These are phyloP conservation scores for Cryptococcus sp. DNA, from an alignment of 1,284 basidiomycete genomes.

Conservation along the genomic window DNA sequence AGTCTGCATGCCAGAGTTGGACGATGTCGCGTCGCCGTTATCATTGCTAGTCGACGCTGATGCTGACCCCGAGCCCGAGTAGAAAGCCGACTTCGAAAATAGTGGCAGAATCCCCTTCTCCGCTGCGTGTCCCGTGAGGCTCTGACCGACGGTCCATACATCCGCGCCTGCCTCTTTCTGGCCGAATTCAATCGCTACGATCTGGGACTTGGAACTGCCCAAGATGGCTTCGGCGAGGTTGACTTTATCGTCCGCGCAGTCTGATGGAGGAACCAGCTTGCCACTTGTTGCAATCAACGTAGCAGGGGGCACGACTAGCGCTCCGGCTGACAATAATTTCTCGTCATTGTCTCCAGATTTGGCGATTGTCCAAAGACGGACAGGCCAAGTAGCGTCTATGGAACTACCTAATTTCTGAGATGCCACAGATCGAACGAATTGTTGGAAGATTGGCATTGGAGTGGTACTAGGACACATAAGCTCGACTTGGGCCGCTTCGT, in stretches of 20 bases:
- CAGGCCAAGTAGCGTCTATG: not conserved
- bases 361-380: constrained; percentile 18
- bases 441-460: constrained; percentile 18
- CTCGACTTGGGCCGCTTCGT: constrained; percentile 12
- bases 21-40: constrained; percentile 19
- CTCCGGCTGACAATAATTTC: constrained; percentile 11
- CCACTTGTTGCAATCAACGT: constrained; percentile 21
- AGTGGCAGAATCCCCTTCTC: constrained; percentile 35
- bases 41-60: constrained; percentile 26
- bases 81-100: constrained; percentile 47
- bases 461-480: constrained; percentile 26
- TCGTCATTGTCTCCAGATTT: constrained; percentile 17
- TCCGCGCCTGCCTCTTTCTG: constrained; percentile 34
- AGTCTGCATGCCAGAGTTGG: constrained; percentile 25
- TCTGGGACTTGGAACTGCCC: constrained; percentile 13
- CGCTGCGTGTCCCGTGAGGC: constrained; percentile 35
- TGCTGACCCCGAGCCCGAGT: constrained; percentile 44
- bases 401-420: constrained; percentile 6
- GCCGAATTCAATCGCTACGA: constrained; percentile 44
- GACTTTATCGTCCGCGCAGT: constrained; percentile 8
- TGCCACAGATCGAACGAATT: constrained; percentile 14
- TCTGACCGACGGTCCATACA: constrained; percentile 33
- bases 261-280: constrained; percentile 15
- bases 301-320: constrained; percentile 27
- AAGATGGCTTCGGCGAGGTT: constrained; percentile 19